These are phyloP conservation scores for Oryza glumipatula DNA, from an alignment of 176 grass and related monocot genomes.

Conservation along the genomic window DNA sequence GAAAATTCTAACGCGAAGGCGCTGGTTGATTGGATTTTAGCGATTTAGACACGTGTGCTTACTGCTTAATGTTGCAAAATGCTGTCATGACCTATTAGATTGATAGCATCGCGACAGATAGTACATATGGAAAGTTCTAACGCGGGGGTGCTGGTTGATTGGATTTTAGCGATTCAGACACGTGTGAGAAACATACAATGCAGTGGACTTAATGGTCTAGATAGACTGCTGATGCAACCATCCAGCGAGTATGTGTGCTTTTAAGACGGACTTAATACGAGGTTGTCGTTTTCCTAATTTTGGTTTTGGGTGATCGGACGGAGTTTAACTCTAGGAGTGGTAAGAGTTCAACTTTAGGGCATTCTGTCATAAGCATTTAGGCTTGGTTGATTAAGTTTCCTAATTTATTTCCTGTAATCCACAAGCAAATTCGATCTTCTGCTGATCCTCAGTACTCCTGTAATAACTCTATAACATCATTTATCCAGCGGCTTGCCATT, in stretches of 20 bases:
- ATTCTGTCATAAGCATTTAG: neutral
- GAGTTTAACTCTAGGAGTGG: neutral
- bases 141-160: neutral
- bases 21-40: neutral
- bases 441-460: neutral
- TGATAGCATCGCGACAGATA: neutral
- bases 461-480: conserved; percentile 29
- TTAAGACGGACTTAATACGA: neutral
- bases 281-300: neutral
- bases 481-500: conserved; percentile 83
- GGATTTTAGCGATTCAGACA: neutral
- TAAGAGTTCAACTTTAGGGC: neutral
- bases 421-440: neutral
- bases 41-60: neutral
- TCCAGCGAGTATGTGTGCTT: neutral
- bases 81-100: neutral
- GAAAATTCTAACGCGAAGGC: neutral
- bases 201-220: neutral
- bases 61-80: neutral
- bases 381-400: neutral
- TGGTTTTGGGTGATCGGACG: neutral
- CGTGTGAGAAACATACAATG: neutral
- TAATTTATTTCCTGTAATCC: conserved; percentile 1
- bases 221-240: neutral
- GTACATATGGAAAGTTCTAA: neutral